Base-by-base conservation (phyloP, 2,329 filamentous ascomycete genomes). In the Pseudogymnoascus sp. region DNA sequence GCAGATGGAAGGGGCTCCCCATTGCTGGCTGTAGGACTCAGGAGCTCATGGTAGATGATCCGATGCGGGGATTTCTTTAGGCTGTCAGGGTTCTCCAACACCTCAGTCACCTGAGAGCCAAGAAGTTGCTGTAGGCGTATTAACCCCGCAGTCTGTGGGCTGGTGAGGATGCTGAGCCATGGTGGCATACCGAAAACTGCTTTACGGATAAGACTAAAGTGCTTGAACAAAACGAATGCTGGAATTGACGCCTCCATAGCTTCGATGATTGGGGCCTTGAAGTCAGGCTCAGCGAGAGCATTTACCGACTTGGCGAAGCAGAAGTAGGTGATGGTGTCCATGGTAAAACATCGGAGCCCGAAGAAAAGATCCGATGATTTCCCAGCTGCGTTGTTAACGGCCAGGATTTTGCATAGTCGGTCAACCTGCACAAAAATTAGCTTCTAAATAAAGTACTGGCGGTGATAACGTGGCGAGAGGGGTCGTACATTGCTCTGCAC, bases 221-320 rank as follows among this genome's bases (percentile, higher is more conserved):
- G 74, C 59, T 76, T 77, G 66, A 79, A 76, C 35, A 73, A 58
- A 29, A 74, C 65, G 60, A 75, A 73, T 15, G 72, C 68, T 0
- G 71, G 69, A 5, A 73, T 61, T 4, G 72, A 68, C 2, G 71
- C 71, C 61, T 78, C 74, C 72, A 79, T 76, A 1, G 74, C 74
- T n/a, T 72, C 65, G 1, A 79, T 69, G 25, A 79, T 74, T 0
- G 77, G 77, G 8, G 75, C 74, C 39, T 72, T 66, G 63, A 79
- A 79, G 35, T 72, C 73, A 10, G 74, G 71, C 2, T 69, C 70
- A 13, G 74, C 71, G 44, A 78, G 68, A 7, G 74, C 74, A 51
- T 77, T 61, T 6, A 78, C 70, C 8, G 73, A 69, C 21, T 73
- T 72, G 8, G 72, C 76, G 63, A 79, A 79, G 64, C 74, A 77